A percentile compares a stretch with the other conserved stretches of the same genome.
Conservation (phyloP, 345 rosid species). For the Brassica incana region DNA sequence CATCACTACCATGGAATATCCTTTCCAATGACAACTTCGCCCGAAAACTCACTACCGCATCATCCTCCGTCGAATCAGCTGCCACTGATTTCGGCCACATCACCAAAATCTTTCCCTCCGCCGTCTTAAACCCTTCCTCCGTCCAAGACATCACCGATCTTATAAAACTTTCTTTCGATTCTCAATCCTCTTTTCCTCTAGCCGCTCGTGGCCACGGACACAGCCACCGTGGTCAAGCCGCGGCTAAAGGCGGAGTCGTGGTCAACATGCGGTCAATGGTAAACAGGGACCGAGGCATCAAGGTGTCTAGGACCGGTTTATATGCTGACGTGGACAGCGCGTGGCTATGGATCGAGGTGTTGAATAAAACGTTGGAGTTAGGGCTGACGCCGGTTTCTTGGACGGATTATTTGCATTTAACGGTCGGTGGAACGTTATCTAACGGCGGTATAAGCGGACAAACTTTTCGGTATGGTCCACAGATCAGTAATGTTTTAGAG, state of each 20-base stretch:
- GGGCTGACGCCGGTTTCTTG: constrained; percentile 88
- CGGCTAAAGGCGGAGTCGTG: constrained; percentile 70
- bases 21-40: constrained; percentile 26
- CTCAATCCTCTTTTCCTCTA: constrained; percentile 39
- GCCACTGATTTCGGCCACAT: constrained; percentile 71
- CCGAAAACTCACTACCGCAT: constrained; percentile 33
- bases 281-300: constrained; percentile 21
- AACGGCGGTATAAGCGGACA: constrained; percentile 95
- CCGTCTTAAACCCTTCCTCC: constrained; percentile 72
- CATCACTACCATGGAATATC: constrained; percentile 39
- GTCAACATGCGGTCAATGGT: constrained; percentile 64
- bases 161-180: constrained; percentile 42
- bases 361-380: constrained; percentile 50
- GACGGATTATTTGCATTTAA: constrained; percentile 87
- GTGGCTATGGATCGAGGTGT: constrained; percentile 77
- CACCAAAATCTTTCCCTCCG: constrained; percentile 47
- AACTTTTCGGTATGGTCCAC: constrained; percentile 83
- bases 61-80: constrained; percentile 42
- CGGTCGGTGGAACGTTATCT: constrained; percentile 90
- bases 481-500: constrained; percentile 81
- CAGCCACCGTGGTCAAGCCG: constrained; percentile 72
- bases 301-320: constrained; percentile 36
- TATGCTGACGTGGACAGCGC: constrained; percentile 72
- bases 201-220: constrained; percentile 90
- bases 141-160: constrained; percentile 51